Evolutionary conservation across 768 basidiomycete genomes (phyloP), one percentile per base, ranked within the genome.

Genomic region (Boletales sp.): DNA sequence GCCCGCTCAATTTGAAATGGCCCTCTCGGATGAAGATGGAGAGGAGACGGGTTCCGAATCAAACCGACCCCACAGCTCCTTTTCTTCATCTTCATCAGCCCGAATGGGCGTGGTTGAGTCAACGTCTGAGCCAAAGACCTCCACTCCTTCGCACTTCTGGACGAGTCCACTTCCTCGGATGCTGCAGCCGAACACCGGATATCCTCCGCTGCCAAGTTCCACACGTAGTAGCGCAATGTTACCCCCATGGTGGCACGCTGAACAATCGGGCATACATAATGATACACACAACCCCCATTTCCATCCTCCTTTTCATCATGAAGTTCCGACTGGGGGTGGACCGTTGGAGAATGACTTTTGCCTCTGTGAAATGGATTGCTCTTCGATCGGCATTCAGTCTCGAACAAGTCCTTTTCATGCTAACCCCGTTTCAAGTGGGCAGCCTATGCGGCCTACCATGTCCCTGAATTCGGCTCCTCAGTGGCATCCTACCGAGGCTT

Each of bases 1-100:
- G 13, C 62, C 64, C 5, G 31, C 56, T 11, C 62, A 59, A 36
- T 65, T 64, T 37, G 56, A 57, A 37, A 30, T 40, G 45, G 32
- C 21, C 8, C 50, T 54, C 29, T 7, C 43, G 11, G 59, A 62
- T 17, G 62, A 57, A 52, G 59, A 64, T 18, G 53, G 45, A 19
- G 53, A 52, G 35, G 48, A 55, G 35, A 44, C 55, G 18, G 36
- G 30, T 34, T 56, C 54, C 1, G 56, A 53, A 31, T 48, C 64
- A 32, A 51, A 41, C 40, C 50, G 21, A 41, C 40, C 57, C 41
- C 38, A 45, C 40, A 41, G 19, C 32, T 36, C 40, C 34, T 48
- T 55, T 43, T 42, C 41, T 34, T 51, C 53, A 21, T 50, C 62
- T 31, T 40, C 57, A 18, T 31, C 18, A 34, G 15, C 55, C 15